Conservation (phyloP, 129 eudicot genomes). For the Flaveria trinervia region DNA sequence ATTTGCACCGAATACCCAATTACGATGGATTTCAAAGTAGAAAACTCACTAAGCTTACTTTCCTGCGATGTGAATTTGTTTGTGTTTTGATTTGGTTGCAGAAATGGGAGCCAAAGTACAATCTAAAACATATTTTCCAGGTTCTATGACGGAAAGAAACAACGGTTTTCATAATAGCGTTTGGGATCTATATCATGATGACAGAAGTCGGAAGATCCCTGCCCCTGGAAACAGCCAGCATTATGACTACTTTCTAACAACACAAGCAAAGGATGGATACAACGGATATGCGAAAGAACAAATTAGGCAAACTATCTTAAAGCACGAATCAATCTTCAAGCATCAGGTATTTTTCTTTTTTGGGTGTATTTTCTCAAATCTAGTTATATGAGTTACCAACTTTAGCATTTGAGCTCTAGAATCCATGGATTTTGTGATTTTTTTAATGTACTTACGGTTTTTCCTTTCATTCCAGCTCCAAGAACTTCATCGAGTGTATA, state of each 20-base stretch:
- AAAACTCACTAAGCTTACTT: background rate
- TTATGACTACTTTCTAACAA: slow-evolving; percentile 33
- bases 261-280: slow-evolving; percentile 40
- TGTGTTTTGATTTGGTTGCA: slow-evolving; percentile 41
- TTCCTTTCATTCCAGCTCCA: slow-evolving; percentile 52
- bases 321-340: slow-evolving; percentile 69
- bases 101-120: slow-evolving; percentile 79
- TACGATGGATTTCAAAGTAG: too few relatives aligned
- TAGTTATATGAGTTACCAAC: background rate
- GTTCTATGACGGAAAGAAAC: slow-evolving; percentile 48
- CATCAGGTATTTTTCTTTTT: slow-evolving; percentile 52
- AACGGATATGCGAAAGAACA: slow-evolving; percentile 41
- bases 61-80: slow-evolving; percentile 9
- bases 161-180: slow-evolving; percentile 42
- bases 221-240: slow-evolving; percentile 32
- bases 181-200: slow-evolving; percentile 50
- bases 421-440: background rate
- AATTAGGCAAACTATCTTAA: slow-evolving; percentile 62
- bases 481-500: slow-evolving; percentile 84
- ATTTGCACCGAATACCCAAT: too few relatives aligned
- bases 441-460: slow-evolving; percentile 4
- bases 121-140: slow-evolving; percentile 47
- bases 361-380: slow-evolving; percentile 14
- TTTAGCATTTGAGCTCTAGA: slow-evolving; percentile 13
- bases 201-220: slow-evolving; percentile 31